Base-by-base conservation (phyloP, 805 yeast genomes). In the Ogataea dorogensis region DNA sequence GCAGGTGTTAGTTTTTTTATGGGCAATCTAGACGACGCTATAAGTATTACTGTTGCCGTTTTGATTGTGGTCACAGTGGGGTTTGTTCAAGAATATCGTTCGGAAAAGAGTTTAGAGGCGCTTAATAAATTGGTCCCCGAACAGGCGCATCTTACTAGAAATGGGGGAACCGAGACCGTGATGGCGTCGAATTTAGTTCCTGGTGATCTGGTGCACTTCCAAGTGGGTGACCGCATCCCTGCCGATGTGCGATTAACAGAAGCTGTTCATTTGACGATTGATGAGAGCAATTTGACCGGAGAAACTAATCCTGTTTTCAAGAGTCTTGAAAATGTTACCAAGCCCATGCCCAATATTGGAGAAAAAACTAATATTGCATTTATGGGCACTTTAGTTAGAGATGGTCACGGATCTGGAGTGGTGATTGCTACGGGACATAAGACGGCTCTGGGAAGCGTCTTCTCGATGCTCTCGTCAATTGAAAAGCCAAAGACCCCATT, bases 401-500 rank as follows among this genome's bases (percentile, higher is more conserved):
- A 87, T 57, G 99, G 99, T 18, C 89, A 85, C 51, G 99, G 98
- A 13, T 55, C 83, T 2, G 99, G 98, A 44, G 72, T 93, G 26
- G 98, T 93, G 11, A 76, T 93, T 21, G 96, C 91, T 9, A 93
- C 96, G 2, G 95, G 94, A 24, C 68, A 75, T 24, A 77, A 81
- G 47, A 91, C 98, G 2, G 96, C 94, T 32, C 88, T 93, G 63
- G 99, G 99, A 33, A 71, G 82, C 29, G 97, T 93, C 11, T 93
- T 88, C 56, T 89, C 84, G 49, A 88, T 93, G 96, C 87, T 93
- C 95, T 75, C 82, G 23, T 82, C 79, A 33, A 93, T 93, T 49
- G 96, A 88, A 60, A 93, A 93, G 63, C 99, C 99, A 34, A 93
- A 93, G 64, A 93, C 99, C 12, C 99, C 99, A 2, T 69, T 93